Conservation (phyloP, 345 rosid species). For the Gossypium rotundifolium region DNA sequence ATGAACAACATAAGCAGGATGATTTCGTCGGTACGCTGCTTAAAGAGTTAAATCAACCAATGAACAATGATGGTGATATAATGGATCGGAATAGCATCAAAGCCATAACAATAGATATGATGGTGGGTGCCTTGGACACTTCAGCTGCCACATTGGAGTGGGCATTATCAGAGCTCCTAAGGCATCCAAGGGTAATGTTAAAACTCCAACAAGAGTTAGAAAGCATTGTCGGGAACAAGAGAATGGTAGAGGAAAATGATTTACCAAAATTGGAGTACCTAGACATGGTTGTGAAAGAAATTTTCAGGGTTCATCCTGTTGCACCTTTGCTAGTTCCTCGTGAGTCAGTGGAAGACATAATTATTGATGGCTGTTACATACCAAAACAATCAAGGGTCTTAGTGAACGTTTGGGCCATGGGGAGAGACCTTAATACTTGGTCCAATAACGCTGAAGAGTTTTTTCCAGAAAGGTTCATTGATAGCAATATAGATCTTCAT, state of each 20-base stretch:
- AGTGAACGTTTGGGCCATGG: slow-evolving; percentile 20
- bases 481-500: no score
- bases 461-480: no score
- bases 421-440: slow-evolving; percentile 15
- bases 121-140: slow-evolving; percentile 18
- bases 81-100: slow-evolving; percentile 20
- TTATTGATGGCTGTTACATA: slow-evolving; percentile 16
- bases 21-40: slow-evolving; percentile 17
- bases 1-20: background rate
- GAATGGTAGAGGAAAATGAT: slow-evolving; percentile 21
- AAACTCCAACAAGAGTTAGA: slow-evolving; percentile 25
- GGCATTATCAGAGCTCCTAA: slow-evolving; percentile 21
- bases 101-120: slow-evolving; percentile 23
- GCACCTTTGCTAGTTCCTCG: no score
- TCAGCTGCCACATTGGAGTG: slow-evolving; percentile 19
- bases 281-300: no score
- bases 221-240: slow-evolving; percentile 15
- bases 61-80: background rate
- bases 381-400: slow-evolving; percentile 15
- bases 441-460: background rate
- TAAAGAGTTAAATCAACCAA: slow-evolving; percentile 9
- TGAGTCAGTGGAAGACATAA: no score
- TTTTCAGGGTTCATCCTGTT: no score
- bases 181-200: background rate
- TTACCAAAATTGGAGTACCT: slow-evolving; percentile 5